Evolutionary conservation across 2,329 filamentous ascomycete species (phyloP), one percentile per base, ranked within the genome.

Genomic region (Aspergillus neotritici): DNA sequence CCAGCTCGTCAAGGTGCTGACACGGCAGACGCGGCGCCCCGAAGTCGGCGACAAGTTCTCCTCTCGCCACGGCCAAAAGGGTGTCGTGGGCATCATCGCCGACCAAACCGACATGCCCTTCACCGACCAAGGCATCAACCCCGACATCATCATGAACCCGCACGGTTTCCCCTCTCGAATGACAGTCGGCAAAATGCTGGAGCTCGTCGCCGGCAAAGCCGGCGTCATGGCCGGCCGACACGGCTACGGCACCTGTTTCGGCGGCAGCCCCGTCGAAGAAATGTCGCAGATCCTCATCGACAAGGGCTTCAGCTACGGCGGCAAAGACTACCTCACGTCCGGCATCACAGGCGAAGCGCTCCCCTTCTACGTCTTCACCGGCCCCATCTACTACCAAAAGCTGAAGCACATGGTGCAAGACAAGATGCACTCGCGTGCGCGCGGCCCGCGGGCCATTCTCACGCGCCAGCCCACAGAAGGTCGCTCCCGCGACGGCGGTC

Each of bases 331-430:
- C 69, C 84, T 98, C 50, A 97, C 93, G 0, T 90, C 84, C 0
- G 93, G 93, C 30, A 91, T 96, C 62, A 97, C 93, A 0, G 94
- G 93, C 57, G 93, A 98, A 69, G 82, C 87, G 0, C 76, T 97
- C 5, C 89, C 94, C 51, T 90, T 90, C 10, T 97, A 97, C 69
- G 89, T 98, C 62, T 98, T 97, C 76, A 95, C 94, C 64, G 93
- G 93, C 0, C 93, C 93, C 9, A 98, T 98, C 68, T 98, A 95
- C 74, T 98, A 98, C 74, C 93, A 98, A 74, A 94, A 95, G 54
- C 80, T 98, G 53, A 98, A 98, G 78, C 93, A 98, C 77, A 98
- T 98, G 93, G 93, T 98, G 4, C 90, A 97, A 67, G 93, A 98
- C 66, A 98, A 98, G 73, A 97, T 98, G 93, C 93, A 98, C 70